Base-by-base conservation (phyloP, 352 stramenopile genomes). In the Phytophthora ramorum region DNA sequence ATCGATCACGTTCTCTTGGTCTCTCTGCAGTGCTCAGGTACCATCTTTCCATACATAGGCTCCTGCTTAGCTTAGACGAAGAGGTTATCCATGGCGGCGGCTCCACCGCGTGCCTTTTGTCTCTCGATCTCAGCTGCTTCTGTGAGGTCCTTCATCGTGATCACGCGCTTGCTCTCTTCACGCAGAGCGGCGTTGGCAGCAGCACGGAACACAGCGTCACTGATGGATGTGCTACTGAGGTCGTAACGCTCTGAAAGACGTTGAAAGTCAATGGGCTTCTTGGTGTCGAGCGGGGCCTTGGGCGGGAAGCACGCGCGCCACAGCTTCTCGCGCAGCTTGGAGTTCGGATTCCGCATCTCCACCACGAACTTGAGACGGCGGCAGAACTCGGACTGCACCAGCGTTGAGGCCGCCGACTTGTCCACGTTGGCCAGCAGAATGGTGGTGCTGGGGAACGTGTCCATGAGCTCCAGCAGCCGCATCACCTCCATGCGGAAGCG, bases 281-380 rank as follows among this genome's bases (percentile, higher is more conserved):
- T 78, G 10, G 66, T 66, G 57, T 83, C 87, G 38, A 95, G 38
- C 30, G 87, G 85, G 28, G 87, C 87, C 57, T 78, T 88, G 16
- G 75, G 52, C 20, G 87, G 85, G 66, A 95, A 92, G 69, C 85
- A 92, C n/a, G 83, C 76, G 16, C 68, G 73, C 87, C 87, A 95
- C 43, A 95, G 66, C 58, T 88, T 76, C 54, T 86, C 81, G 24
- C 87, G 85, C 58, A 95, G 70, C 65, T 79, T 79, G 8, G 83
- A 63, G 66, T 86, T 93, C 26, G 87, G 87, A 51, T 86, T 85
- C 26, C 83, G 79, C 85, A 95, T 92, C 73, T 95, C 85, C 32
- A 95, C 76, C n/a, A 95, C 66, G 59, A 95, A 95, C 69, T 93
- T 95, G 52, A 95, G 69, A 22, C 80, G 77, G n/a, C 85, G 81